Conservation (phyloP, 352 stramenopile genomes). For the Phytophthora brassicae region DNA sequence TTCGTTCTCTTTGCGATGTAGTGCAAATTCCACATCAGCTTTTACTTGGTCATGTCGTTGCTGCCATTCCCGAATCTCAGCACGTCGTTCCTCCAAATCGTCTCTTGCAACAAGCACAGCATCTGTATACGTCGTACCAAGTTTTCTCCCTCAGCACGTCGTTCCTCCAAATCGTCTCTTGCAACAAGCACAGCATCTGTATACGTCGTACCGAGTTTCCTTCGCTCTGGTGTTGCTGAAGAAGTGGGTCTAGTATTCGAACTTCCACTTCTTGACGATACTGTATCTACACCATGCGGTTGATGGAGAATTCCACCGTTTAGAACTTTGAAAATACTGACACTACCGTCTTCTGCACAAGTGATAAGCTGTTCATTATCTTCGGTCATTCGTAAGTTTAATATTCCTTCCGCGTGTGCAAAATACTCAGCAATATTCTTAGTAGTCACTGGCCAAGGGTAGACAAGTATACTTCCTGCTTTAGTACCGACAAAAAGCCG, state of each 20-base stretch:
- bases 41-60: conserved; percentile 81
- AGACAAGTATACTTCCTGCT: conserved; percentile 61
- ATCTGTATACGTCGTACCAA: conserved; percentile 35
- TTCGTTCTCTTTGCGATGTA: conserved; percentile 87
- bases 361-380: conserved; percentile 59
- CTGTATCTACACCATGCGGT: not conserved
- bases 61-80: conserved; percentile 53
- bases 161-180: conserved; percentile 80
- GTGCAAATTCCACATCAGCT: conserved; percentile 79
- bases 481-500: conserved; percentile 72
- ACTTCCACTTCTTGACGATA: conserved; percentile 8
- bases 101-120: conserved; percentile 72
- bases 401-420: conserved; percentile 63
- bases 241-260: conserved; percentile 22
- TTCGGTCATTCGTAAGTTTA: conserved; percentile 71
- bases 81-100: conserved; percentile 72
- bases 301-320: conserved; percentile 15
- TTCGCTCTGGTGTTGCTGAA: conserved; percentile 20
- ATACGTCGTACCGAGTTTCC: conserved; percentile 15
- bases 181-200: conserved; percentile 69
- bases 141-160: conserved; percentile 32
- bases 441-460: conserved; percentile 56
- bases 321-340: conserved; percentile 57
- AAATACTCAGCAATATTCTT: conserved; percentile 49
- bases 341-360: conserved; percentile 65